Evolutionary conservation across 129 eudicot species (phyloP), one percentile per base, ranked within the genome.

Genomic region (Helianthus tuberosus): DNA sequence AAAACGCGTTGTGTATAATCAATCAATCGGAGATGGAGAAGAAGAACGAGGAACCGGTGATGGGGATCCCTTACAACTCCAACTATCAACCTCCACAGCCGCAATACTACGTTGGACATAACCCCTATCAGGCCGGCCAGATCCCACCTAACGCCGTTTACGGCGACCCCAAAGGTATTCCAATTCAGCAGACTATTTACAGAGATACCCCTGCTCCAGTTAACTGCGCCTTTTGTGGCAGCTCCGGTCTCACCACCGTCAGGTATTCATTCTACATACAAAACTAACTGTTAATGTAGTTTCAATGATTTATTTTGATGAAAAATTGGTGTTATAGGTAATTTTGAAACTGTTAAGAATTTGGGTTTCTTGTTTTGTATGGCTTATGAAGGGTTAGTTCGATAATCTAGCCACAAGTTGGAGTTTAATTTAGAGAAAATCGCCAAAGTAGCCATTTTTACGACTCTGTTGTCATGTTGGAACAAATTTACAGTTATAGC

Each of bases 141-240:
- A 69, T 91, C 65, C 97, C 97, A 0, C 86, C 97, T 0, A 86
- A 91, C 84, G 98, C 97, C 73, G 64, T 94, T 38, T 20, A 77
- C 61, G 88, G 87, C 5, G 97, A 94, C 69, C 98, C 98, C 3
- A 94, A 94, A 75, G 98, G 98, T 3, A 62, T 83, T 5, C 98
- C 97, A 3, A 72, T 94, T 79, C 96, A 86, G 4, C 97, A 94
- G 83, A 94, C 98, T 0, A 80, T 94, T 47, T 94, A 83, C 68
- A 83, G 97, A 58, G 98, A 94, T 38, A 90, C 96, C 1, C 98
- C 97, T 69, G 98, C 98, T 32, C 98, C 98, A 11, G 83, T 94
- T 64, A 84, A 85, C 54, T 94, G 98, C 55, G 77, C 58, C 64
- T 68, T 82, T 75, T 94, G 98, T 53, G 93, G 93, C 61, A 65